Conservation (phyloP, 2,329 filamentous ascomycete species). For the Fusarium sp. region DNA sequence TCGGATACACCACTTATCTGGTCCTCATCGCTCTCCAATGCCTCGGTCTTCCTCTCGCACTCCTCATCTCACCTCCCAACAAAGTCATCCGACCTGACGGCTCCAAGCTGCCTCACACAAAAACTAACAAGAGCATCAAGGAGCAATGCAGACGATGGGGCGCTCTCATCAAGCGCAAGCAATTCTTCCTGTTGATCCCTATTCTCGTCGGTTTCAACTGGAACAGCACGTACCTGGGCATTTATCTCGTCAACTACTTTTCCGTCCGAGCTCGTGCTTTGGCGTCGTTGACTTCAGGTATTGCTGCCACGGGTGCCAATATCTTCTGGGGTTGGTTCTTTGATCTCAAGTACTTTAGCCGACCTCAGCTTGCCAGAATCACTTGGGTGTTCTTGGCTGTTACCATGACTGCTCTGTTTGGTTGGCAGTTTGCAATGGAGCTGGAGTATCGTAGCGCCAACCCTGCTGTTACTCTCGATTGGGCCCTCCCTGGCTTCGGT, state of each 20-base stretch:
- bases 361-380: slow-evolving; percentile 53
- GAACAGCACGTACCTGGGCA: slow-evolving; percentile 61
- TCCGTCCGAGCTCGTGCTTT: slow-evolving; percentile 59
- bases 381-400: slow-evolving; percentile 54
- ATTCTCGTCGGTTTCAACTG: slow-evolving; percentile 61
- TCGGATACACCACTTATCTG: slow-evolving; percentile 38
- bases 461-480: slow-evolving; percentile 55
- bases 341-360: slow-evolving; percentile 53
- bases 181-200: slow-evolving; percentile 59
- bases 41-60: slow-evolving; percentile 36
- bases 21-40: slow-evolving; percentile 41
- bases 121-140: slow-evolving; percentile 24
- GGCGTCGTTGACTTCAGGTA: slow-evolving; percentile 55
- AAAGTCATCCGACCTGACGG: slow-evolving; percentile 40
- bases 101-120: slow-evolving; percentile 12
- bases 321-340: slow-evolving; percentile 61
- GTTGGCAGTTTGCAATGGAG: slow-evolving; percentile 60
- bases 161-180: slow-evolving; percentile 52
- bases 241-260: slow-evolving; percentile 63
- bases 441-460: slow-evolving; percentile 52
- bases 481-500: slow-evolving; percentile 55
- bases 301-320: slow-evolving; percentile 56
- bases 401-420: slow-evolving; percentile 54
- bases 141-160: slow-evolving; percentile 37
- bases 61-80: slow-evolving; percentile 33